A percentile compares a stretch with the other conserved stretches of the same genome.
Conservation (phyloP, 768 basidiomycete species). For the Termitomyces sp. region DNA sequence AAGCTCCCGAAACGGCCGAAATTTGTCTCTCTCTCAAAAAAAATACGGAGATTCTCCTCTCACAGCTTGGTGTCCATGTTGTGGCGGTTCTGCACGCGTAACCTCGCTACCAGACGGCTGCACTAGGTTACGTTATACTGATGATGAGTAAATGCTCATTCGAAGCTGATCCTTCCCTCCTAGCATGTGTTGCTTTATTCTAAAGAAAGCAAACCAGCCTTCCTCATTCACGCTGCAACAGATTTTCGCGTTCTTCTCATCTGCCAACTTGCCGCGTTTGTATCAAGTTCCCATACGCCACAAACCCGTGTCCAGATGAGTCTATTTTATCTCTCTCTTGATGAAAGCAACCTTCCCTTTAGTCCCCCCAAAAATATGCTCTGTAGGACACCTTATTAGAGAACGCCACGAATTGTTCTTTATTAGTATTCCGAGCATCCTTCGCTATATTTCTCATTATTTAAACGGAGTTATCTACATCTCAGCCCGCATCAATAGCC, state of each 20-base stretch:
- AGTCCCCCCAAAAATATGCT: no score
- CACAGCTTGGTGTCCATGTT: no score
- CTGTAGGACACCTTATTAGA: no score
- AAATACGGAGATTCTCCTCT: no score
- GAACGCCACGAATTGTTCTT: not conserved
- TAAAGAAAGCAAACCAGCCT: no score
- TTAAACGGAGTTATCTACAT: not conserved
- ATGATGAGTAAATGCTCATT: not conserved
- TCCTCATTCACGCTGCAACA: no score
- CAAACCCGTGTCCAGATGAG: not conserved
- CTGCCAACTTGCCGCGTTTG: not conserved
- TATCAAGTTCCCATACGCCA: slow-evolving; percentile 5
- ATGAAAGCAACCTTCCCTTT: not conserved
- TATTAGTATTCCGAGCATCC: not conserved
- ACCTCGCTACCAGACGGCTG: not conserved
- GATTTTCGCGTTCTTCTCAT: not conserved
- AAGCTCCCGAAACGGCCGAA: no score
- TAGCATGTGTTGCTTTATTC: not conserved
- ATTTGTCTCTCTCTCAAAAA: no score
- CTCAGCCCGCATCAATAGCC: no score
- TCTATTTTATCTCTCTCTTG: not conserved
- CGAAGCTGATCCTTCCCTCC: not conserved
- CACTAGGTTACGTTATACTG: not conserved
- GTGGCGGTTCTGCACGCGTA: not conserved
- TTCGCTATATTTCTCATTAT: not conserved